Percentiles rank a stretch among this genome's conserved stretches.
These are phyloP conservation scores for Erysiphe pulchra DNA, from an alignment of 2,329 filamentous ascomycete species.

Conservation along the genomic window DNA sequence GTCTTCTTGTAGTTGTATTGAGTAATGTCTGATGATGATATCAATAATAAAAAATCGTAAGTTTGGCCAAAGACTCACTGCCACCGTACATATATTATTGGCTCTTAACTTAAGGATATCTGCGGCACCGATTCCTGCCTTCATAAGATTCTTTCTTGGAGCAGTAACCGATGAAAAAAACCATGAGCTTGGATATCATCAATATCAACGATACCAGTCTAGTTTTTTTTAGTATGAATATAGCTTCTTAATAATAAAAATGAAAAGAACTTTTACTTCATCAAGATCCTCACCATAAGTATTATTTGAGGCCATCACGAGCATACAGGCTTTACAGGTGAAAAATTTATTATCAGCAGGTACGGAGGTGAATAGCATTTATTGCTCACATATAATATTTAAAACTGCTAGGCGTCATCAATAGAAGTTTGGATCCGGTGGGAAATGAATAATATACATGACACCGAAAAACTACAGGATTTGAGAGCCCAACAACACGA, in stretches of 20 bases:
- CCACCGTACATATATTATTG: conserved; percentile 36
- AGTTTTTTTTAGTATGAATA: not conserved
- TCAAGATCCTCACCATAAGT: not conserved
- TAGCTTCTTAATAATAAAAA: not conserved
- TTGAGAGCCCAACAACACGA: too few relatives aligned
- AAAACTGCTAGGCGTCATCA: too few relatives aligned
- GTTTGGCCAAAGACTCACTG: conserved; percentile 17
- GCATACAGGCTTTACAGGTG: too few relatives aligned
- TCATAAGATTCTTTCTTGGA: conserved; percentile 1
- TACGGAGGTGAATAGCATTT: too few relatives aligned
- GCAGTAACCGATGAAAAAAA: conserved; percentile 8
- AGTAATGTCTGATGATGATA: conserved; percentile 28
- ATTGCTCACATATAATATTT: too few relatives aligned
- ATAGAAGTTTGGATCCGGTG: too few relatives aligned
- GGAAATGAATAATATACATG: too few relatives aligned
- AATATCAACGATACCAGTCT: conserved; percentile 30
- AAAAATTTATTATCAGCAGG: too few relatives aligned
- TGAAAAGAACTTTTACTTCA: not conserved
- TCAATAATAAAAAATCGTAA: not conserved
- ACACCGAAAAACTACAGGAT: too few relatives aligned
- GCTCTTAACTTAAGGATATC: conserved; percentile 40
- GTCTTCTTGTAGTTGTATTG: conserved; percentile 28
- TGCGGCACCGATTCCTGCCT: conserved; percentile 30
- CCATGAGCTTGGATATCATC: conserved; percentile 40
- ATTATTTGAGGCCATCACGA: not conserved